Evolutionary conservation across 2,329 filamentous ascomycete genomes (phyloP).

Genomic region (Grosmannia penicillata): DNA sequence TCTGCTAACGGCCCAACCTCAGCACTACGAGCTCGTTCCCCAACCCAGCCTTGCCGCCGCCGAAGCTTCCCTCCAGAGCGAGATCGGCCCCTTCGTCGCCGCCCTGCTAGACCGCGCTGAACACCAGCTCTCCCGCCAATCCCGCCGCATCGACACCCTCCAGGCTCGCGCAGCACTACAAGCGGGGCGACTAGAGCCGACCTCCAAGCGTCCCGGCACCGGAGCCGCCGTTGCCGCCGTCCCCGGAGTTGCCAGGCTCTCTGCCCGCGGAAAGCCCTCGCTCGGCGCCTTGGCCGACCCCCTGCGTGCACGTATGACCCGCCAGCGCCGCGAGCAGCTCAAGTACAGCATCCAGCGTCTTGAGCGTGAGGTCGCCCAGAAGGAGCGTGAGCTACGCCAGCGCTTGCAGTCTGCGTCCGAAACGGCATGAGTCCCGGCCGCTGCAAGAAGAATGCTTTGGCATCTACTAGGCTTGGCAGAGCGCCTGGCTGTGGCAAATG

Average conservation of each 20-base stretch:
- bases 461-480: not conserved
- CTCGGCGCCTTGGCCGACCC: constrained; percentile 19
- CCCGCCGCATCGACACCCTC: constrained; percentile 67
- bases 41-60: constrained; percentile 70
- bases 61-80: constrained; percentile 70
- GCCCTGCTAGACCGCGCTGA: constrained; percentile 70
- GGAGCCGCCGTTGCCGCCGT: constrained; percentile 3
- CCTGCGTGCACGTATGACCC: constrained; percentile 43
- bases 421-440: not conserved
- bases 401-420: constrained; percentile 17
- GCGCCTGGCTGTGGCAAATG: too few relatives aligned
- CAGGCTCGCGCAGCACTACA: constrained; percentile 74
- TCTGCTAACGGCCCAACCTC: too few relatives aligned
- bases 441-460: not conserved
- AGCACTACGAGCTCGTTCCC: constrained; percentile 90
- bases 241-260: constrained; percentile 12
- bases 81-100: constrained; percentile 77
- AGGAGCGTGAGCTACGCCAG: constrained; percentile 43
- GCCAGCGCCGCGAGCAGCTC: constrained; percentile 71
- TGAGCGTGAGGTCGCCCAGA: constrained; percentile 73
- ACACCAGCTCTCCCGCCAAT: constrained; percentile 67
- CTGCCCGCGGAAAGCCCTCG: constrained; percentile 8
- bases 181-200: constrained; percentile 44
- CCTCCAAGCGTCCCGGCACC: not conserved
- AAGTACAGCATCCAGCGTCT: constrained; percentile 77